phyloP scores from a whole-genome alignment of 192 early-diverging fungal species.

The Backusella parvicylindrica region DNA sequence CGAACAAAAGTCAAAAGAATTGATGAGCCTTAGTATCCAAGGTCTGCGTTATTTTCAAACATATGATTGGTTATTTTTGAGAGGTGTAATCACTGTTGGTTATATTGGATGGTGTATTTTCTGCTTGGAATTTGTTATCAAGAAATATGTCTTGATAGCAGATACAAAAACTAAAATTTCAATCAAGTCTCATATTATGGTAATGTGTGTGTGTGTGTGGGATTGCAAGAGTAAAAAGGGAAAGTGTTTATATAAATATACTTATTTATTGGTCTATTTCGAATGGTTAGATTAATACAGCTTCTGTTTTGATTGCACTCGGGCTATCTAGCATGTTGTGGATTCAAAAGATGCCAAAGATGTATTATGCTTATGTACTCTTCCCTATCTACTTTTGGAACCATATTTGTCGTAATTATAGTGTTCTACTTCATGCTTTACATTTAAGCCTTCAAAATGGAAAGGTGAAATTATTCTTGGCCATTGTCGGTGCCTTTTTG shows the following conservation, averaged over 20 bases:
- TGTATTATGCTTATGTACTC: constrained; percentile 86
- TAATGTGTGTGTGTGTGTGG: background rate
- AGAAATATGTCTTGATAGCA: constrained; percentile 50
- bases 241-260: no score
- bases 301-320: background rate
- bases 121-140: constrained; percentile 77
- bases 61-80: constrained; percentile 94
- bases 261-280: background rate
- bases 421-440: constrained; percentile 25
- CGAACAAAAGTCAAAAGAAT: constrained; percentile 55
- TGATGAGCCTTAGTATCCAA: constrained; percentile 66
- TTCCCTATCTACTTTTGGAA: constrained; percentile 91
- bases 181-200: background rate
- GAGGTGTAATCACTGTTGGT: constrained; percentile 77
- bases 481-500: constrained; percentile 54
- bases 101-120: constrained; percentile 90
- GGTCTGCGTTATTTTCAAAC: constrained; percentile 95
- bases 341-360: constrained; percentile 69
- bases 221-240: no score
- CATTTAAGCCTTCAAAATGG: constrained; percentile 11
- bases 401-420: constrained; percentile 43
- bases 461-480: constrained; percentile 27
- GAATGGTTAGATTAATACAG: constrained; percentile 8
- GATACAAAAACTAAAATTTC: background rate
- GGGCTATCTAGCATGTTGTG: constrained; percentile 57